Conservation (phyloP, 2,329 filamentous ascomycete genomes). For the Juglanconis sp. region DNA sequence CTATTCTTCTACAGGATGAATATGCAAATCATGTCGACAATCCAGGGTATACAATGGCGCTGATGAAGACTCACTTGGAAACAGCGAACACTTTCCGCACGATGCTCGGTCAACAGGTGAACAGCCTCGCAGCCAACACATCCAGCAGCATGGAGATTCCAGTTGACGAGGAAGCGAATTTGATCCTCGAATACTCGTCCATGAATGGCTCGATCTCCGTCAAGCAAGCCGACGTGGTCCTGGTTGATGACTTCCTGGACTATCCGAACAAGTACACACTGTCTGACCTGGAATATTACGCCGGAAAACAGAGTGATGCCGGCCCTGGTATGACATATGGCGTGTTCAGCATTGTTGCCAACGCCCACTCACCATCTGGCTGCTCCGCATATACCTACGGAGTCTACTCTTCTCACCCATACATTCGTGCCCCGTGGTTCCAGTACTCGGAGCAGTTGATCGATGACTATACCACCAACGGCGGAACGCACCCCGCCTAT, state of each 20-base stretch:
- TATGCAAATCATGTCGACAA: slow-evolving; percentile 67
- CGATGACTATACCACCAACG: slow-evolving; percentile 15
- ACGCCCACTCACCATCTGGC: slow-evolving; percentile 12
- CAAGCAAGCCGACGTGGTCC: slow-evolving; percentile 18
- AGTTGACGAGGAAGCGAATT: slow-evolving; percentile 31
- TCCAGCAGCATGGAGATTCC: slow-evolving; percentile 5
- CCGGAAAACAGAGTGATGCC: slow-evolving; percentile 9
- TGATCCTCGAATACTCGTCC: slow-evolving; percentile 60
- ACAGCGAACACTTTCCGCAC: slow-evolving; percentile 56
- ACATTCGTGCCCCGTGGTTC: slow-evolving; percentile 14
- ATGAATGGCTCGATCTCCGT: slow-evolving; percentile 58
- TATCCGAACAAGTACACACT: slow-evolving; percentile 14
- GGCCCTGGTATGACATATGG: slow-evolving; percentile 18
- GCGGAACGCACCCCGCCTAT: slow-evolving; percentile 14
- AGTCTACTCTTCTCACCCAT: slow-evolving; percentile 9
- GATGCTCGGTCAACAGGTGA: slow-evolving; percentile 50
- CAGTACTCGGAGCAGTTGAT: slow-evolving; percentile 18
- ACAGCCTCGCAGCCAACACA: slow-evolving; percentile 29
- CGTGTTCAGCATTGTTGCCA: slow-evolving; percentile 17
- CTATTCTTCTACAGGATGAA: slow-evolving; percentile 45
- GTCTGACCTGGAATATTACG: slow-evolving; percentile 15
- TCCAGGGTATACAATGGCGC: slow-evolving; percentile 65
- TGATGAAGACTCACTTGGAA: slow-evolving; percentile 53
- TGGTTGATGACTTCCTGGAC: slow-evolving; percentile 16
- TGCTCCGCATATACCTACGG: slow-evolving; percentile 16